phyloP scores from a whole-genome alignment of 106 monocot species.

The Dendrobium huoshanense region DNA sequence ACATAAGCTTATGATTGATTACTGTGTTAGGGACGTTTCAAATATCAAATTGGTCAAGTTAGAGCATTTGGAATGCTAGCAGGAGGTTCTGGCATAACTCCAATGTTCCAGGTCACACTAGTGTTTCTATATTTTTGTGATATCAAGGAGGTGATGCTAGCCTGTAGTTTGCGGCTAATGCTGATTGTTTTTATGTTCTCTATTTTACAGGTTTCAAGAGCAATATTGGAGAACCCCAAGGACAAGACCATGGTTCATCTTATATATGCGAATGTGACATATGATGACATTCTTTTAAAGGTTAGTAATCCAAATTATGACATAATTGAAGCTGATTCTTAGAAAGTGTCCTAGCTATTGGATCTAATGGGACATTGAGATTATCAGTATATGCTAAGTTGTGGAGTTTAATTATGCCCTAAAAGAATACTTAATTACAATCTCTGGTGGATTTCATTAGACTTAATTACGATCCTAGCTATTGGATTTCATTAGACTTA shows the following conservation, averaged over 20 bases:
- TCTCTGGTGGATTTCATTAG: no score
- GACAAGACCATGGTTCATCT: slow-evolving; percentile 81
- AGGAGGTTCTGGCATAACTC: slow-evolving; percentile 97
- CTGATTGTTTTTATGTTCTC: not conserved
- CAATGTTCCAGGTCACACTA: slow-evolving; percentile 82
- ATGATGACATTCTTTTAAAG: slow-evolving; percentile 97
- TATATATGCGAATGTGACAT: slow-evolving; percentile 91
- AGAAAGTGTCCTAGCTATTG: not conserved
- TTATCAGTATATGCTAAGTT: no score
- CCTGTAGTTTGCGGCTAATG: not conserved
- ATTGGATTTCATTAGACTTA: no score
- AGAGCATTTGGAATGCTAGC: slow-evolving; percentile 96
- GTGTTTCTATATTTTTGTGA: slow-evolving; percentile 1
- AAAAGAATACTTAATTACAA: no score
- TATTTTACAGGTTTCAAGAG: slow-evolving; percentile 65
- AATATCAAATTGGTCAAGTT: slow-evolving; percentile 83
- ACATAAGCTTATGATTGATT: not conserved
- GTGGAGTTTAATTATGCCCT: no score
- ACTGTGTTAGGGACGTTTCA: slow-evolving; percentile 78
- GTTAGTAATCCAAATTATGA: slow-evolving; percentile 20
- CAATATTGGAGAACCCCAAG: slow-evolving; percentile 89
- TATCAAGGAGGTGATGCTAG: not conserved
- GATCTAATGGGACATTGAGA: not conserved
- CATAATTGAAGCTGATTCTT: not conserved
- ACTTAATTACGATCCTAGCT: no score